Base-by-base conservation (phyloP, 1,284 basidiomycete genomes). In the Cutaneotrichosporon mucoides region DNA sequence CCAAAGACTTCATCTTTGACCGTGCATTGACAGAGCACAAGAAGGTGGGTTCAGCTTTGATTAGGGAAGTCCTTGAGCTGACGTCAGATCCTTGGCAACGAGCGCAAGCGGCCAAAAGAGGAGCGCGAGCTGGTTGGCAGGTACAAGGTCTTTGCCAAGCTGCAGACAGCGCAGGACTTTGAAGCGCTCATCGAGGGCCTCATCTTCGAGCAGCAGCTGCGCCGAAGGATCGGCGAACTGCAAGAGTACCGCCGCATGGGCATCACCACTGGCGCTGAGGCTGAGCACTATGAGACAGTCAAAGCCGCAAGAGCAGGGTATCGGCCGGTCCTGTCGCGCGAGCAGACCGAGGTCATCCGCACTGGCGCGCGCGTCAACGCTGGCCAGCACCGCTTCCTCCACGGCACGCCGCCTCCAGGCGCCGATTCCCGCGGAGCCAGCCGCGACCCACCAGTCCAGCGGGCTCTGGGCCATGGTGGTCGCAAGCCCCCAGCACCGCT, bases 1-100 rank as follows among this genome's bases (percentile, higher is more conserved):
- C 84, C 45, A 99, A 98, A 79, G 85, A 86, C n/a, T 79, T 98
- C 61, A 90, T 99, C 75, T 95, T 94, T 72, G 90, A 98, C 71
- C 83, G 95, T 54, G 92, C 92, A 2, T 78, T 99, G 60, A 81
- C 96, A 48, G 93, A 97, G 70, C 92, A 95, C 75, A 96, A 94
- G 77, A 90, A 91, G 85, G 92, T 92, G 66, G 59, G 79, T n/a
- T 68, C 56, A 44, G 6, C 12, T 40, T 12, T 4, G 38, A 1
- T 41, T 15, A 10, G 15, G 24, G 24, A 24, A 24, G n/a, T 53
- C 43, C 43, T 13, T 45, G 43, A 24, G 15, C 53, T 54, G 35
- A 54, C 44, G 3, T 11, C 75, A 96, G 90, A 90, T 92, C 80
- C 87, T 90, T 81, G 89, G 90, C 8, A 84, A 84, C 1, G 96